Evolutionary conservation across 306 rosid genomes (phyloP), one percentile per base, ranked within the genome.

Genomic region (Casuarina glauca): DNA sequence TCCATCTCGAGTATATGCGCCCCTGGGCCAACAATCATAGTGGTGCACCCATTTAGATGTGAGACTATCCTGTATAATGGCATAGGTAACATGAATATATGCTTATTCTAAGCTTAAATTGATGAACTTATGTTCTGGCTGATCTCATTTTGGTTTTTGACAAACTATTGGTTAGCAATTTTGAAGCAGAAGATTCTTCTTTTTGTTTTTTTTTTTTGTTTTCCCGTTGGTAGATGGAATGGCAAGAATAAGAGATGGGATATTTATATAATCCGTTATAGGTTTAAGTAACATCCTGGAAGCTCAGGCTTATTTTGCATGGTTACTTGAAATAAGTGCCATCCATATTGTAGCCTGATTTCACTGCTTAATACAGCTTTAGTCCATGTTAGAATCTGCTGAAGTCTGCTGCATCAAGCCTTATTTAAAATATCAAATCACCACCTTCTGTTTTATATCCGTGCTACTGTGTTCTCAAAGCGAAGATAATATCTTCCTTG

Each of bases 401-500:
- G 32, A 26, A 39, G 64, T 8, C 11, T 58, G 64, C 15, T 7
- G 39, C 39, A 26, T 10, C 5, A 58, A 58, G 39, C 12, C n/a
- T 58, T 26, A 58, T 58, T 58, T 58, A 58, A 58, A 58, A 58
- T 58, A 36, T 63, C 44, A 39, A 5, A 36, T 6, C 44, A 36
- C 69, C n/a, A 10, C 38, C 4, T 6, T 38, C 69, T 6, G 43
- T 5, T 35, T 13, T 63, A 63, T 17, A 0, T 53, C 58, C 15
- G 9, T 66, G 71, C 42, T 10, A 26, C 6, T 67, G 51, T 9
- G n/a, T 41, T 42, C 32, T 42, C 71, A 42, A 48, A 67, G 69
- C 36, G 4, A 67, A 67, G 35, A 67, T 42, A 4, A 16, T 9
- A 67, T 42, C 9, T 70, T 39, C 36, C 67, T 86, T 76, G 9